These are phyloP conservation scores for Cymodocea nodosa DNA, from an alignment of 116 monocot species.

Conservation along the genomic window DNA sequence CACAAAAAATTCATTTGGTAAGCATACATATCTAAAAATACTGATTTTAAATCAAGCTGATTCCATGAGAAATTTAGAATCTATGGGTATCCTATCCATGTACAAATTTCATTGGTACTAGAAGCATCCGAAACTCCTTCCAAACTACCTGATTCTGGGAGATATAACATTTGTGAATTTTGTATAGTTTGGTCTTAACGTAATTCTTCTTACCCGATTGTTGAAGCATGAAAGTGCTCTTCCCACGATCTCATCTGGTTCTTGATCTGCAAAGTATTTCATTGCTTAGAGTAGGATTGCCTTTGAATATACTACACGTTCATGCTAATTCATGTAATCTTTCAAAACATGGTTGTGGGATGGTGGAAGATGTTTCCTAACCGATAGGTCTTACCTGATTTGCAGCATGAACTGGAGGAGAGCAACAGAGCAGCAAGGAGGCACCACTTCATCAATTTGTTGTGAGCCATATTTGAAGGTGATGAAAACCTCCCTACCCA, in stretches of 20 bases:
- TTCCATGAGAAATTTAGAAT: neutral
- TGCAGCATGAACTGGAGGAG: constrained; percentile 2
- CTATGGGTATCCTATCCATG: neutral
- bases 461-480: constrained; percentile 4
- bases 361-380: neutral
- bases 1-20: neutral
- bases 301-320: neutral
- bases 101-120: too few species aligned
- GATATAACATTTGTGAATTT: neutral
- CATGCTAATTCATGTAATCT: neutral
- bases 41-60: neutral
- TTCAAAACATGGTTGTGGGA: neutral
- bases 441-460: constrained; percentile 1
- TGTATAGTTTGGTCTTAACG: neutral
- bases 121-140: too few species aligned
- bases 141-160: too few species aligned
- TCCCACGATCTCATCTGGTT: constrained; percentile 28
- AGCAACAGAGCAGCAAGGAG: constrained; percentile 3
- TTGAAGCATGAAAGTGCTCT: constrained; percentile 54
- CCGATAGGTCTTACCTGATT: constrained; percentile 7
- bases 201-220: constrained; percentile 29
- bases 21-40: neutral
- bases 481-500: neutral
- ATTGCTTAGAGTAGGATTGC: neutral
- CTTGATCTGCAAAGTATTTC: constrained; percentile 5